Percentiles rank a stretch among this genome's conserved stretches.
Conservation (phyloP, 495 filamentous ascomycete species). For the Hypoxylon lenormandii region DNA sequence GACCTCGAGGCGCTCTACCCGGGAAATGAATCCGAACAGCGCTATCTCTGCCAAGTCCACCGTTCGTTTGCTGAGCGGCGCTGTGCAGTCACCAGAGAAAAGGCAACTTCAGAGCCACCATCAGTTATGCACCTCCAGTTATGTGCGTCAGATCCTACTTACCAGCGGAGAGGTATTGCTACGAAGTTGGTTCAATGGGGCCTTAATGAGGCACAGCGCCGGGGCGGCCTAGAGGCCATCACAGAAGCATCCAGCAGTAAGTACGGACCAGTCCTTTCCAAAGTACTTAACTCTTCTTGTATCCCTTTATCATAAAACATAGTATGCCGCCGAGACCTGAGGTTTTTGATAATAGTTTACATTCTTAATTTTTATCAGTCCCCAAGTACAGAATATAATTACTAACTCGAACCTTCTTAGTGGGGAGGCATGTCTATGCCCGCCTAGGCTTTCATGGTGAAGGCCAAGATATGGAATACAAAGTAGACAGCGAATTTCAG, state of each 20-base stretch:
- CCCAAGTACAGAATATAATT: background rate
- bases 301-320: no score
- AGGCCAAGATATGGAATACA: conserved; percentile 48
- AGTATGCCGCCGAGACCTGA: background rate
- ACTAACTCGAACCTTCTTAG: background rate
- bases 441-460: conserved; percentile 56
- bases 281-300: background rate
- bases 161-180: conserved; percentile 58
- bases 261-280: background rate
- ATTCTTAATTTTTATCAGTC: background rate
- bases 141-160: conserved; percentile 57
- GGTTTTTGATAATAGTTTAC: background rate
- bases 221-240: conserved; percentile 55
- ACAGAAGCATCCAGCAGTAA: conserved; percentile 57
- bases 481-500: conserved; percentile 55
- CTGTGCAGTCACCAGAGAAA: conserved; percentile 48
- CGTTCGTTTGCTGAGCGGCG: conserved; percentile 51
- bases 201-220: conserved; percentile 53
- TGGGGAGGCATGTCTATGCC: conserved; percentile 58
- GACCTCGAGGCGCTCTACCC: conserved; percentile 54
- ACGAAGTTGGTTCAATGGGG: conserved; percentile 57
- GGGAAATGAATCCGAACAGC: conserved; percentile 53
- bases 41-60: conserved; percentile 52
- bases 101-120: conserved; percentile 46
- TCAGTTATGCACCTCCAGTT: conserved; percentile 55